A percentile compares a stretch with the other conserved stretches of the same genome.
These are phyloP conservation scores for Rhodosporidiobolus sp. DNA, from an alignment of 768 basidiomycete genomes.

Conservation along the genomic window DNA sequence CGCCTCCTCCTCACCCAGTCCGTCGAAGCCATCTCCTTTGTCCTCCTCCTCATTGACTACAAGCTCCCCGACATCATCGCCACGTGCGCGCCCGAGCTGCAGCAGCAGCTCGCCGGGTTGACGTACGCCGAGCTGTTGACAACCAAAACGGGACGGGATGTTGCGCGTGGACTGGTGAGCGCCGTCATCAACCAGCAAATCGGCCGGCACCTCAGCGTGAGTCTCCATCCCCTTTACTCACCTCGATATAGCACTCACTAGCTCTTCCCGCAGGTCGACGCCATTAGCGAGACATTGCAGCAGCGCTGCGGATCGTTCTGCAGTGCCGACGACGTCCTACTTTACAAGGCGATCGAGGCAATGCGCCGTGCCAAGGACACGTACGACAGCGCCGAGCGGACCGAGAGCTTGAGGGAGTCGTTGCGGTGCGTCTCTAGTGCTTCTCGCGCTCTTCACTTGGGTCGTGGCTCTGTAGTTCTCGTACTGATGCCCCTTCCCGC, in stretches of 20 bases:
- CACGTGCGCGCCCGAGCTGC: slow-evolving; percentile 65
- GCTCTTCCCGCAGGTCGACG: slow-evolving; percentile 67
- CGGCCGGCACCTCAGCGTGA: slow-evolving; percentile 87
- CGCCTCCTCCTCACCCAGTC: slow-evolving; percentile 72
- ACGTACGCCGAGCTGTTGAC: slow-evolving; percentile 87
- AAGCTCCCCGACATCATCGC: slow-evolving; percentile 76
- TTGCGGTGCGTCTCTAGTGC: slow-evolving; percentile 59
- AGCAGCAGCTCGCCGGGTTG: slow-evolving; percentile 64
- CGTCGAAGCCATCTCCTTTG: slow-evolving; percentile 90
- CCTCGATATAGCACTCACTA: not conserved
- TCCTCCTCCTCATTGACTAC: slow-evolving; percentile 88
- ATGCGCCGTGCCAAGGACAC: slow-evolving; percentile 84
- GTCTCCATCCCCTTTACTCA: slow-evolving; percentile 43
- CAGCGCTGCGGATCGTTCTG: slow-evolving; percentile 95
- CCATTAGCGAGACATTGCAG: slow-evolving; percentile 90
- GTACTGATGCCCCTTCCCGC: no score
- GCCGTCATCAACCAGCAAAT: slow-evolving; percentile 98
- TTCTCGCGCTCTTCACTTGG: not conserved
- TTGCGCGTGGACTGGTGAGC: slow-evolving; percentile 84
- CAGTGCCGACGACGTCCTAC: slow-evolving; percentile 94
- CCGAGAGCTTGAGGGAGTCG: slow-evolving; percentile 78
- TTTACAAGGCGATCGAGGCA: slow-evolving; percentile 96
- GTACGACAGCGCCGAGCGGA: slow-evolving; percentile 66
- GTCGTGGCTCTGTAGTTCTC: no score
- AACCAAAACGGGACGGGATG: slow-evolving; percentile 75